A percentile compares a stretch with the other conserved stretches of the same genome.
Evolutionary conservation across 345 rosid genomes (phyloP).

Genomic region (rapeseed (Brassica napus)): DNA sequence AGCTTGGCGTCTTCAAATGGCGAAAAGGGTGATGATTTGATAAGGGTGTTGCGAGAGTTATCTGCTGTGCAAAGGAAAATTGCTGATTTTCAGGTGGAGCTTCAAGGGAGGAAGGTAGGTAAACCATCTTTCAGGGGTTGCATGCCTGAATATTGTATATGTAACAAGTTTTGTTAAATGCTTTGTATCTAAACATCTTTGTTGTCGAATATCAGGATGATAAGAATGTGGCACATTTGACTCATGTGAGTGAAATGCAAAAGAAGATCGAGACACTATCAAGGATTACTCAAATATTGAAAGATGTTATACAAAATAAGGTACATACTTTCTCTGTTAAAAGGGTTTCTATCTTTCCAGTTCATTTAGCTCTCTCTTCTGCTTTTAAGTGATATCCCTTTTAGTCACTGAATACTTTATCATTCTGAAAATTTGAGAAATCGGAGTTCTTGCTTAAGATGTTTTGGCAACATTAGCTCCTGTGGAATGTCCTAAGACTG

Average conservation of each 20-base stretch:
- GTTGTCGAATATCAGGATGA: slow-evolving; percentile 60
- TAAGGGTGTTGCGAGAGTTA: slow-evolving; percentile 78
- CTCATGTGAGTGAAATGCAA: slow-evolving; percentile 94
- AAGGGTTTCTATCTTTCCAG: background rate
- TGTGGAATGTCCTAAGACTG: background rate
- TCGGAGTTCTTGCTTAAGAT: background rate
- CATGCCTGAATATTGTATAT: background rate
- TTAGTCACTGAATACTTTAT: background rate
- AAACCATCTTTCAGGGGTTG: background rate
- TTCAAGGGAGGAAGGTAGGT: slow-evolving; percentile 95
- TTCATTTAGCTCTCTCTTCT: background rate
- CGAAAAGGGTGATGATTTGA: slow-evolving; percentile 80
- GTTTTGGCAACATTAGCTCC: background rate
- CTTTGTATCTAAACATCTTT: slow-evolving; percentile 1
- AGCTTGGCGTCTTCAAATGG: slow-evolving; percentile 54
- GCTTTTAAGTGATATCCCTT: background rate
- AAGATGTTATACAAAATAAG: slow-evolving; percentile 98
- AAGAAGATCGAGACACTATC: slow-evolving; percentile 85
- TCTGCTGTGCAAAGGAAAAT: slow-evolving; percentile 90
- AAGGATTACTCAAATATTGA: slow-evolving; percentile 86
- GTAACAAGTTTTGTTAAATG: background rate
- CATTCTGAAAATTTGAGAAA: background rate
- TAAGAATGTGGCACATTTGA: slow-evolving; percentile 92
- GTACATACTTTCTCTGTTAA: slow-evolving; percentile 38
- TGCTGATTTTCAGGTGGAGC: slow-evolving; percentile 93